A percentile compares a stretch with the other conserved stretches of the same genome.
Evolutionary conservation across 345 rosid species (phyloP).

Genomic region (Eucalyptus erythrocorys): DNA sequence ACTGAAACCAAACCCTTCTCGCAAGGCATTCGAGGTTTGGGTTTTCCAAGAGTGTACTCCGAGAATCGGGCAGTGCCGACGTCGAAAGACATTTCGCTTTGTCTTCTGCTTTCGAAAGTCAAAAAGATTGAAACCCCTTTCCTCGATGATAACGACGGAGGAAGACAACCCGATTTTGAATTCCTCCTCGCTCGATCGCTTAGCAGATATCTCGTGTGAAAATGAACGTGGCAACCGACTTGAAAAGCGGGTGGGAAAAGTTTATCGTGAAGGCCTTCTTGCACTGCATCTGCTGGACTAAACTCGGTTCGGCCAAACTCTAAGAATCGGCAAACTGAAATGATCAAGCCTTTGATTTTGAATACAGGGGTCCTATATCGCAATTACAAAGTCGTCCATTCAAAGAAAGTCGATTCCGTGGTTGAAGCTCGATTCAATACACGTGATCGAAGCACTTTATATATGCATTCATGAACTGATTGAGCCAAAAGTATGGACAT

Average conservation of each 20-base stretch:
- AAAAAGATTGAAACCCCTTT: background rate
- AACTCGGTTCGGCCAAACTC: background rate
- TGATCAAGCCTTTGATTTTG: background rate
- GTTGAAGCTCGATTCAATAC: background rate
- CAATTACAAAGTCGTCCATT: background rate
- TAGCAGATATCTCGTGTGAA: background rate
- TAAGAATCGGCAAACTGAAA: background rate
- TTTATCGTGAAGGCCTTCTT: background rate
- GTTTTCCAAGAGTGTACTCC: background rate
- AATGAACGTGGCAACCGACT: background rate
- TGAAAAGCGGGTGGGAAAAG: background rate
- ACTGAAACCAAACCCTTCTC: background rate
- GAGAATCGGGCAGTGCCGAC: background rate
- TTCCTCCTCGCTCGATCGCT: background rate
- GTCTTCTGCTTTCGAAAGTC: background rate
- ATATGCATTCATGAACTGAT: background rate
- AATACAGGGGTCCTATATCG: background rate
- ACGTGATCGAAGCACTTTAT: background rate
- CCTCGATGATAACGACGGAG: background rate
- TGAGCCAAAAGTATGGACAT: background rate
- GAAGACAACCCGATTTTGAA: background rate
- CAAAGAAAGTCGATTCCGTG: fast-evolving
- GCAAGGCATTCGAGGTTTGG: background rate
- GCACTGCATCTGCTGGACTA: background rate
- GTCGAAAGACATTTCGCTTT: background rate